These are phyloP conservation scores for Penicillium sp. DNA, from an alignment of 2,329 filamentous ascomycete genomes.

Conservation along the genomic window DNA sequence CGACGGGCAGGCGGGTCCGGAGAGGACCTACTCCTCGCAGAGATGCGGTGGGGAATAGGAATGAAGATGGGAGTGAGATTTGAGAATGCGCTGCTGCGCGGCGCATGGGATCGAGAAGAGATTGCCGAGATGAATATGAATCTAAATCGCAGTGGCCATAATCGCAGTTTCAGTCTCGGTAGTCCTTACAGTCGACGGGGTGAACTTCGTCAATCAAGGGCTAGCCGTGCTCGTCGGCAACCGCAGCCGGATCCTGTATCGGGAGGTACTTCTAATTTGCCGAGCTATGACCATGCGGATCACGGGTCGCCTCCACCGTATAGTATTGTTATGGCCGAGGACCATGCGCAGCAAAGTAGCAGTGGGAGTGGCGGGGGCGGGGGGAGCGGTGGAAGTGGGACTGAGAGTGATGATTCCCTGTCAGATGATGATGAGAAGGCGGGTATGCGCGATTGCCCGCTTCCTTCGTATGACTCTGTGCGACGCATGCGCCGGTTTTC, in stretches of 20 bases:
- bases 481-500: conserved; percentile 13
- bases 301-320: conserved; percentile 12
- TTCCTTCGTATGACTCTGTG: conserved; percentile 21
- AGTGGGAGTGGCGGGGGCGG: background rate
- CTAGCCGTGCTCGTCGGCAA: background rate
- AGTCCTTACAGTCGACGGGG: background rate
- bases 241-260: background rate
- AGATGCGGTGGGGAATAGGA: conserved; percentile 15
- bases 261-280: background rate
- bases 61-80: conserved; percentile 14
- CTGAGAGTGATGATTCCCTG: background rate
- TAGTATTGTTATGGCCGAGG: conserved; percentile 2
- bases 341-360: background rate
- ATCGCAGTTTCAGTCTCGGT: background rate
- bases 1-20: conserved; percentile 12
- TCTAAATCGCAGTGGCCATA: background rate
- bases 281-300: background rate
- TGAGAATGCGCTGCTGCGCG: conserved; percentile 16
- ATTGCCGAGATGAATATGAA: background rate
- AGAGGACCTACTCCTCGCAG: conserved; percentile 12
- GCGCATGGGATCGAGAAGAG: background rate
- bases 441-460: background rate
- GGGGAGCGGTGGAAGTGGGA: background rate
- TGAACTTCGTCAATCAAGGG: background rate
- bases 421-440: background rate